Conservation (phyloP, 2,329 filamentous ascomycete genomes). For the Juglanconis sp. region DNA sequence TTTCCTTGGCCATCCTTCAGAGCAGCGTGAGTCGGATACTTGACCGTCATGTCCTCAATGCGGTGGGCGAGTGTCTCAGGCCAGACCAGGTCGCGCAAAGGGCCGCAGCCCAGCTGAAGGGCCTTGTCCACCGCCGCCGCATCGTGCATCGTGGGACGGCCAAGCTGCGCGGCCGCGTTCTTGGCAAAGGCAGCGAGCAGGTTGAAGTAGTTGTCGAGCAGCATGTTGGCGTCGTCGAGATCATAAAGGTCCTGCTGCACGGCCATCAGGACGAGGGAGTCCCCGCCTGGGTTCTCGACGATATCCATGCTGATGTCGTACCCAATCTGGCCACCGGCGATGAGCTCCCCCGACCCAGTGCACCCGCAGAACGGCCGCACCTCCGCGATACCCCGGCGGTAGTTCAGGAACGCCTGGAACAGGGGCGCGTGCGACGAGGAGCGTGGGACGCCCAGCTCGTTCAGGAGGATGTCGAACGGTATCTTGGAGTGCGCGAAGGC, state of each 20-base stretch:
- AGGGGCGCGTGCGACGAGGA: conserved; percentile 39
- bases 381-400: conserved; percentile 17
- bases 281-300: conserved; percentile 26
- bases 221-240: not conserved
- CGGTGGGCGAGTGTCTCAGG: conserved; percentile 31
- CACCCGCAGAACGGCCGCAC: not conserved
- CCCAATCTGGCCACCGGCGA: conserved; percentile 6
- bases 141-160: not conserved
- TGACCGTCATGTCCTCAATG: conserved; percentile 30
- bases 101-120: conserved; percentile 8
- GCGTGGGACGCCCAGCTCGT: conserved; percentile 37
- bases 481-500: conserved; percentile 41
- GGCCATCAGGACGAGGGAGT: not conserved
- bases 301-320: conserved; percentile 37
- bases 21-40: conserved; percentile 20
- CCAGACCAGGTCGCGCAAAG: conserved; percentile 22
- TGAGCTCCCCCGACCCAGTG: not conserved
- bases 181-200: conserved; percentile 21
- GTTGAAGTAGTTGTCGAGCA: conserved; percentile 18
- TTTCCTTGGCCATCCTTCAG: conserved; percentile 22
- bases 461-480: conserved; percentile 47
- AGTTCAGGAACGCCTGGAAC: conserved; percentile 43
- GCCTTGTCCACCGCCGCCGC: conserved; percentile 8
- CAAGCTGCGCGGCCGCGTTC: conserved; percentile 7
- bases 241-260: not conserved